Conservation (phyloP, 129 eudicot genomes). For the Cynara cardunculus region DNA sequence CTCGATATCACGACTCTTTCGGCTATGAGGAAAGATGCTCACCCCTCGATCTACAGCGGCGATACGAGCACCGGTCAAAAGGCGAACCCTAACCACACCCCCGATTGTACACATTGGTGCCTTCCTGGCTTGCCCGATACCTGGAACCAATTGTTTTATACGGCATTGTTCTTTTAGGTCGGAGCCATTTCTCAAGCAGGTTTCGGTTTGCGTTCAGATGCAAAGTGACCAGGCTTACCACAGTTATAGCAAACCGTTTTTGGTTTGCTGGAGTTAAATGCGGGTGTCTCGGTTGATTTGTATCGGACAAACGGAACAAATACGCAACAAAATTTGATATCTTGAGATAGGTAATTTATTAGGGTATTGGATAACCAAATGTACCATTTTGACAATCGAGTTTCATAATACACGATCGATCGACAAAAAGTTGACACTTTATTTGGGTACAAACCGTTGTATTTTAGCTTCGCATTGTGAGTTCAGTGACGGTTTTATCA, state of each 20-base stretch:
- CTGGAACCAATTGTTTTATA: constrained; percentile 89
- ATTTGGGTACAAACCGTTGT: constrained; percentile 1
- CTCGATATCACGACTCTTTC: constrained; percentile 82
- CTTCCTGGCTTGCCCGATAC: constrained; percentile 97
- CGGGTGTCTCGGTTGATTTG: not conserved
- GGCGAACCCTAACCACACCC: constrained; percentile 67
- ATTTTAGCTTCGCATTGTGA: constrained; percentile 36
- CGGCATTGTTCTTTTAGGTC: constrained; percentile 53
- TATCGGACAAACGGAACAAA: not conserved
- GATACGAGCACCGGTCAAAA: constrained; percentile 64
- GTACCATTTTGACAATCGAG: constrained; percentile 17
- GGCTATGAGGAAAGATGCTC: constrained; percentile 89
- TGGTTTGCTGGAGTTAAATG: no score
- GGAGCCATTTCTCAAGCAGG: not conserved
- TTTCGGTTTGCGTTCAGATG: no score
- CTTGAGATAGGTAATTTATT: constrained; percentile 27
- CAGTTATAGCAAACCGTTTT: not conserved
- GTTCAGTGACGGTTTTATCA: constrained; percentile 28
- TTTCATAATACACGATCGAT: not conserved
- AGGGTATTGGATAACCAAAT: constrained; percentile 13
- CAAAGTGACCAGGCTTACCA: not conserved
- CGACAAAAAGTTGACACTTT: constrained; percentile 3
- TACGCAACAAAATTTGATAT: not conserved
- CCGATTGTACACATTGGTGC: constrained; percentile 97
- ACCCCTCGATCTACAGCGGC: constrained; percentile 87